Percentiles rank a stretch among this genome's conserved stretches.
These are phyloP conservation scores for Actinomucor elegans DNA, from an alignment of 371 early-diverging fungal genomes.

Conservation along the genomic window DNA sequence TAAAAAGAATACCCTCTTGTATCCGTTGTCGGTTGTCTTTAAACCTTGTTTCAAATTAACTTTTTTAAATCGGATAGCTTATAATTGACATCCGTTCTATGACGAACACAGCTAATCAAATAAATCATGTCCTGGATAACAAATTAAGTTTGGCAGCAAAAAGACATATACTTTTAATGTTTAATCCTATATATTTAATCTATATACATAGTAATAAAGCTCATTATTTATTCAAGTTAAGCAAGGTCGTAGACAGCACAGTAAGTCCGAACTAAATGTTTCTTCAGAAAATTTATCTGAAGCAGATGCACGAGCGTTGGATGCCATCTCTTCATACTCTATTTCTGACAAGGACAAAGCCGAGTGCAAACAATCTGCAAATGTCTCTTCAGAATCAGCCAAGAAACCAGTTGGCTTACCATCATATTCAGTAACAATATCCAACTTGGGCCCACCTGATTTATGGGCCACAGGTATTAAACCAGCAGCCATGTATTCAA, in stretches of 20 bases:
- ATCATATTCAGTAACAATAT: slow-evolving; percentile 75
- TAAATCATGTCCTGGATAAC: too few relatives aligned
- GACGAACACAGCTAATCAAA: too few relatives aligned
- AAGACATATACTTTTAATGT: too few relatives aligned
- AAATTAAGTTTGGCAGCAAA: too few relatives aligned
- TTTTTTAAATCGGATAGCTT: too few relatives aligned
- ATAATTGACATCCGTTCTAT: too few relatives aligned
- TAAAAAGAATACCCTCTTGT: too few relatives aligned
- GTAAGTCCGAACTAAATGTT: slow-evolving; percentile 53
- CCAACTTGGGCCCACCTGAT: slow-evolving; percentile 92
- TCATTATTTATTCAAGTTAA: slow-evolving; percentile 15
- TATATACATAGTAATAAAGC: too few relatives aligned
- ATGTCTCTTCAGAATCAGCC: slow-evolving; percentile 64
- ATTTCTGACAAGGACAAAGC: slow-evolving; percentile 47
- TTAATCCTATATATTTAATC: too few relatives aligned
- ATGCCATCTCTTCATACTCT: slow-evolving; percentile 50
- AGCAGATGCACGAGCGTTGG: slow-evolving; percentile 64
- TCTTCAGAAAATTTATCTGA: slow-evolving; percentile 70
- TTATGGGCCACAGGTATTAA: slow-evolving; percentile 88
- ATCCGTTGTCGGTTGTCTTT: too few relatives aligned
- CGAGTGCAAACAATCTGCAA: slow-evolving; percentile 60
- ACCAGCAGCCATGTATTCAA: slow-evolving; percentile 97
- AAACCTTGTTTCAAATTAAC: too few relatives aligned
- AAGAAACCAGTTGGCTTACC: slow-evolving; percentile 59
- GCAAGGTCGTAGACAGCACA: slow-evolving; percentile 38